phyloP scores from a whole-genome alignment of 2,329 filamentous ascomycete species.

The Penicillium oxalicum region DNA sequence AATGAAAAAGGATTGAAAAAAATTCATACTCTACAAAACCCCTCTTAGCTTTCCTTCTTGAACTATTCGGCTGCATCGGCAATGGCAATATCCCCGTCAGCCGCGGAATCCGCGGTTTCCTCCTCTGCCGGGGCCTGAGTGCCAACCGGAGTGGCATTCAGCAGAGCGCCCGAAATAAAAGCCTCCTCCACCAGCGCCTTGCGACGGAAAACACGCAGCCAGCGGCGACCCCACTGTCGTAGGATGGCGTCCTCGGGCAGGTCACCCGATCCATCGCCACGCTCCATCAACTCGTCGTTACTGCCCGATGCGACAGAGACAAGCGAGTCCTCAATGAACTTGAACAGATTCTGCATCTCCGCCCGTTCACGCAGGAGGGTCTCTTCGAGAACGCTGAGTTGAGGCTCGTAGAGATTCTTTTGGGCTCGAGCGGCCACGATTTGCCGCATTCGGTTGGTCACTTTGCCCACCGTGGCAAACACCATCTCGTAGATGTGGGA shows the following conservation, averaged over 20 bases:
- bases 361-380: slow-evolving; percentile 63
- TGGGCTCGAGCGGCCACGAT: slow-evolving; percentile 61
- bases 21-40: background rate
- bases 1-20: background rate
- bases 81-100: slow-evolving; percentile 28
- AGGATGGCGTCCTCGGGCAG: slow-evolving; percentile 59
- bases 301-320: slow-evolving; percentile 64
- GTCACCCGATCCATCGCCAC: slow-evolving; percentile 47
- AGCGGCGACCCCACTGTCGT: slow-evolving; percentile 74
- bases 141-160: slow-evolving; percentile 42
- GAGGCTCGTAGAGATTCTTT: slow-evolving; percentile 48
- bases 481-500: slow-evolving; percentile 85
- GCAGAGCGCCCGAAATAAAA: slow-evolving; percentile 52
- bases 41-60: background rate
- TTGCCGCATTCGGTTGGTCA: slow-evolving; percentile 78
- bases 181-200: slow-evolving; percentile 82
- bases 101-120: slow-evolving; percentile 10
- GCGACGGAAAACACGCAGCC: slow-evolving; percentile 77
- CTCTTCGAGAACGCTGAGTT: slow-evolving; percentile 57
- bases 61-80: slow-evolving; percentile 18
- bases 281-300: slow-evolving; percentile 70
- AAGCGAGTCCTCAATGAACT: slow-evolving; percentile 71
- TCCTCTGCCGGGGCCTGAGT: slow-evolving; percentile 28
- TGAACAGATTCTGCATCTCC: slow-evolving; percentile 74
- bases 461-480: slow-evolving; percentile 80